Evolutionary conservation across 2,329 filamentous ascomycete genomes (phyloP).

Genomic region (Penicillium palitans): DNA sequence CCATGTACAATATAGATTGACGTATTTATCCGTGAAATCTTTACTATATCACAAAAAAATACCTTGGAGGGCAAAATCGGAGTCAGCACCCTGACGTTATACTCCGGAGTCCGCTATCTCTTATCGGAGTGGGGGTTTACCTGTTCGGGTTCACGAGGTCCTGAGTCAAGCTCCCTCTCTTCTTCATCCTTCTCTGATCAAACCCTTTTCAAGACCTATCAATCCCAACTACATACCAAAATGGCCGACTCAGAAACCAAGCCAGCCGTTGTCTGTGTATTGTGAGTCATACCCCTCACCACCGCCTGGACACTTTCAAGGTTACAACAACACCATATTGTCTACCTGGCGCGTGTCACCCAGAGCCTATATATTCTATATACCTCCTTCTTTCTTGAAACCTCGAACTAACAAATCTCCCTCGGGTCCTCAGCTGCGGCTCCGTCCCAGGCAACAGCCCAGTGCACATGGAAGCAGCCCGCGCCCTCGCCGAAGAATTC

Average conservation of each 20-base stretch:
- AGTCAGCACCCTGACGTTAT: background rate
- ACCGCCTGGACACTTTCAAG: background rate
- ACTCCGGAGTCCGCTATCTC: conserved; percentile 1
- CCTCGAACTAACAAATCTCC: conserved; percentile 8
- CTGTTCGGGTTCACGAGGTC: background rate
- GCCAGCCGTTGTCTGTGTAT: conserved; percentile 78
- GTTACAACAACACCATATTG: background rate
- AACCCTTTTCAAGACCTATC: background rate
- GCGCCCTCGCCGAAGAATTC: conserved; percentile 70
- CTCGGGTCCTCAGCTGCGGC: conserved; percentile 64
- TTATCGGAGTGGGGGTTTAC: background rate
- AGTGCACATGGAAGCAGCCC: conserved; percentile 75
- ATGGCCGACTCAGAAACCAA: conserved; percentile 32
- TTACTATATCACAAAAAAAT: background rate
- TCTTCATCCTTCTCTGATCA: background rate
- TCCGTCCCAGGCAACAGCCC: conserved; percentile 71
- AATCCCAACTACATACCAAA: background rate
- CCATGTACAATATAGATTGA: background rate
- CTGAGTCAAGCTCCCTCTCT: background rate
- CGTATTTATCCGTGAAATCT: background rate
- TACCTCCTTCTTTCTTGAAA: background rate
- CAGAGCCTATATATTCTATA: background rate
- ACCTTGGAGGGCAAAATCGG: background rate
- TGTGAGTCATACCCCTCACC: conserved; percentile 51
- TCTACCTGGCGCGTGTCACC: background rate